These are phyloP conservation scores for Brassica balearica DNA, from an alignment of 441 rosid genomes.

Conservation along the genomic window DNA sequence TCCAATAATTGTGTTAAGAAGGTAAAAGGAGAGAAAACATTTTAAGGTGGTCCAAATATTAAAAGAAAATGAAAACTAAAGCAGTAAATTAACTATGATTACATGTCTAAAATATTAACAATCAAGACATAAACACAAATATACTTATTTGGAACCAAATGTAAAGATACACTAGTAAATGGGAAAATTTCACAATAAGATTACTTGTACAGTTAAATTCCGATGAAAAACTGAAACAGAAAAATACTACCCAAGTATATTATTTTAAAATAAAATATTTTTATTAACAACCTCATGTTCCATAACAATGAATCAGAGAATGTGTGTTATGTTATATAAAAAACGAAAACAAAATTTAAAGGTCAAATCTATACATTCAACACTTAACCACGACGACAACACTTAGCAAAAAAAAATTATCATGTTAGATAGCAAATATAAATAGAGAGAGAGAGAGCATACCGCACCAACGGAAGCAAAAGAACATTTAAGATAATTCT, in stretches of 20 bases:
- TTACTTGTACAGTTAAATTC: too few species aligned
- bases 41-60: slow-evolving; percentile 5
- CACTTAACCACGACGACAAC: too few species aligned
- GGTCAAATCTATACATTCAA: neutral
- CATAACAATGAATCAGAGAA: neutral
- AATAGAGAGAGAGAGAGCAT: slow-evolving; percentile 43
- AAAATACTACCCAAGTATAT: too few species aligned
- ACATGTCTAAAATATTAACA: neutral
- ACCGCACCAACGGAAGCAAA: slow-evolving; percentile 87
- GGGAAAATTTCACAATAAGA: too few species aligned
- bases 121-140: slow-evolving; percentile 5
- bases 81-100: neutral
- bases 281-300: too few species aligned
- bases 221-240: too few species aligned
- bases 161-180: neutral
- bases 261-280: too few species aligned
- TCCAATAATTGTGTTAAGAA: neutral
- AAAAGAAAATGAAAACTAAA: slow-evolving; percentile 9
- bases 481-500: slow-evolving; percentile 71
- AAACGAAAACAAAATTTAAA: neutral
- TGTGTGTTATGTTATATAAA: neutral
- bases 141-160: neutral
- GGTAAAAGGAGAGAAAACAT: neutral
- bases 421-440: neutral
- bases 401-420: too few species aligned